Percentiles rank a stretch among this genome's conserved stretches.
phyloP scores from a whole-genome alignment of 1,284 basidiomycete species.

The Tilletia walkeri region DNA sequence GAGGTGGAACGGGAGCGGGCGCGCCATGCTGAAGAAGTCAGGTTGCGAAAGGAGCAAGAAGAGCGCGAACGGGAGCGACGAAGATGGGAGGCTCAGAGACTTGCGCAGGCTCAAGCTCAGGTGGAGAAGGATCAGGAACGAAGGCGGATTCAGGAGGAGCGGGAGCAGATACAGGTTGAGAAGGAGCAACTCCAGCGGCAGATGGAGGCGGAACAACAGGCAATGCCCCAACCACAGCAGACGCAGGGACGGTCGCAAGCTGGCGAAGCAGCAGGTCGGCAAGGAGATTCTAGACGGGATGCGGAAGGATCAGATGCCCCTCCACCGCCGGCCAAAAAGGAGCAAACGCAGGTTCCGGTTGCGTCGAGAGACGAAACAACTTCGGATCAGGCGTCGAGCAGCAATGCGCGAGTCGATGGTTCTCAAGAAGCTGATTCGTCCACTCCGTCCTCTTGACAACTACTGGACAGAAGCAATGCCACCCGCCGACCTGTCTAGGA shows the following conservation, averaged over 20 bases:
- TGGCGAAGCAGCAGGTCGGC: background rate
- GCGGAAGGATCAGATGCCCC: too few relatives aligned
- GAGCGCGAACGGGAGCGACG: slow-evolving; percentile 9
- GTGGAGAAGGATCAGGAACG: slow-evolving; percentile 9
- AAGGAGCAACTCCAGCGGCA: slow-evolving; percentile 11
- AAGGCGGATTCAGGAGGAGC: slow-evolving; percentile 6
- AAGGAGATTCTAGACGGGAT: too few relatives aligned
- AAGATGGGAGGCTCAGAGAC: slow-evolving; percentile 10
- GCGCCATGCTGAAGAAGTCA: background rate
- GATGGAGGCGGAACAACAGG: background rate
- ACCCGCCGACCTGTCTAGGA: too few relatives aligned
- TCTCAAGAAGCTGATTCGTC: too few relatives aligned
- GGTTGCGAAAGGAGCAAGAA: background rate
- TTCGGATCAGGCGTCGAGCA: too few relatives aligned
- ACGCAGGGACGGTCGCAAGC: background rate
- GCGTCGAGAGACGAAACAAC: too few relatives aligned
- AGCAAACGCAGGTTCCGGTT: too few relatives aligned
- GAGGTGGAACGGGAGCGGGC: slow-evolving; percentile 3
- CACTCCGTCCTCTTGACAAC: too few relatives aligned
- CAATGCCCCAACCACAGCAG: background rate
- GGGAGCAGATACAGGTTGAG: slow-evolving; percentile 11
- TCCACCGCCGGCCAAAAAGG: too few relatives aligned
- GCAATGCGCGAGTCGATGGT: too few relatives aligned
- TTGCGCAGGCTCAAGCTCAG: slow-evolving; percentile 11
- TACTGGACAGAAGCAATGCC: too few relatives aligned